These are phyloP conservation scores for Neopestalotiopsis rosae DNA, from an alignment of 2,329 filamentous ascomycete genomes.

Conservation along the genomic window DNA sequence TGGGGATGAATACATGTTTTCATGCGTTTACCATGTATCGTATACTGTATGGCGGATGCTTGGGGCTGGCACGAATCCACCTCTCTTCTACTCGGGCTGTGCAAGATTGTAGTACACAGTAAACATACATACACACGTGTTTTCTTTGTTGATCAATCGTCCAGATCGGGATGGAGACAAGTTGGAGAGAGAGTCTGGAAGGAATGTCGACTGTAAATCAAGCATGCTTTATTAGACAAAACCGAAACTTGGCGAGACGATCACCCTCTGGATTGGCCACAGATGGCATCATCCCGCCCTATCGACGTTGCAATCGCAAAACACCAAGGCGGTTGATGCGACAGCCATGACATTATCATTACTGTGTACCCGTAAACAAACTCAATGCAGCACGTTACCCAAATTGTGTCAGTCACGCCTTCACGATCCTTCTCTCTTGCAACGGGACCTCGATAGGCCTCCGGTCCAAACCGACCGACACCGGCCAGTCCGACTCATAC, in stretches of 20 bases:
- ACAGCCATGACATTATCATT: not conserved
- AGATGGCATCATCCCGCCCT: constrained; percentile 6
- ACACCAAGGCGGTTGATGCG: constrained; percentile 5
- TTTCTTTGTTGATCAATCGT: not conserved
- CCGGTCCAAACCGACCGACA: constrained; percentile 5
- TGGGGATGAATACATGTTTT: not conserved
- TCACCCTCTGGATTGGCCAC: not conserved
- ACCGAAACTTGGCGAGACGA: constrained; percentile 7
- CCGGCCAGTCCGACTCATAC: constrained; percentile 1
- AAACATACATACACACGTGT: not conserved
- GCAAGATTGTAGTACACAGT: not conserved
- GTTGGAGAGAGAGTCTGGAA: too few species aligned
- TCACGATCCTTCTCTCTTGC: not conserved
- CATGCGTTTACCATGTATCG: not conserved
- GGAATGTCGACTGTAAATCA: not conserved
- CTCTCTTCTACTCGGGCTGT: not conserved
- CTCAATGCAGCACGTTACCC: not conserved
- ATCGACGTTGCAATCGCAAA: constrained; percentile 8
- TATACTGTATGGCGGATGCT: not conserved
- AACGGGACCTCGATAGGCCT: not conserved
- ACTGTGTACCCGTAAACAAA: constrained; percentile 1
- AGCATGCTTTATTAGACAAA: not conserved
- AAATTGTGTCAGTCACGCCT: not conserved
- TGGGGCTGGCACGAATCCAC: not conserved
- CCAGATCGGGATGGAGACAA: not conserved